These are phyloP conservation scores for Camellia oleifera DNA, from an alignment of 179 eudicot genomes.

Conservation along the genomic window DNA sequence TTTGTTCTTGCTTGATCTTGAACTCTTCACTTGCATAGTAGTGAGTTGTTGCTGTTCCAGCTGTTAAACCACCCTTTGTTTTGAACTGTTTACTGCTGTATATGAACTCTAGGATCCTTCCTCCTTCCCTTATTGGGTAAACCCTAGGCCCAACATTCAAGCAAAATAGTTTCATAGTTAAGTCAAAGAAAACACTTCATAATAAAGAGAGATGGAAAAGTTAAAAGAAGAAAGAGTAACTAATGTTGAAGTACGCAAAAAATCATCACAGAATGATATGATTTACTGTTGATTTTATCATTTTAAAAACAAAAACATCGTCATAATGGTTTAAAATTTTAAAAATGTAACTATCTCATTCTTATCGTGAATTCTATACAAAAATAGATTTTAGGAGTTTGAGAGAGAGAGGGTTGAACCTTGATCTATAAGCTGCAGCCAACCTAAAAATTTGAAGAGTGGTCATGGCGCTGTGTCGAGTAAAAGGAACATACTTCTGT, in stretches of 20 bases:
- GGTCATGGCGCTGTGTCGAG: constrained; percentile 60
- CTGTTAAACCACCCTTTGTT: constrained; percentile 60
- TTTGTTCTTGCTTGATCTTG: constrained; percentile 45
- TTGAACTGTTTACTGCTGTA: constrained; percentile 64
- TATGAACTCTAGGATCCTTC: constrained; percentile 61
- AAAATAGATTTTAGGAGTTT: neutral
- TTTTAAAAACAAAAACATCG: no score
- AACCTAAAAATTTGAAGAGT: constrained; percentile 60
- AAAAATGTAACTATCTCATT: no score
- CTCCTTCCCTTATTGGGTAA: constrained; percentile 59
- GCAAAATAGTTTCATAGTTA: neutral
- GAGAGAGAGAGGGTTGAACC: constrained; percentile 29
- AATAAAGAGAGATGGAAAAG: no score
- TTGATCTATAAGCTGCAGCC: constrained; percentile 79
- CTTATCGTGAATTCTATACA: neutral
- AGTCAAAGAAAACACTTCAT: no score
- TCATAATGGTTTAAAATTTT: no score
- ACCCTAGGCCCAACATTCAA: constrained; percentile 28
- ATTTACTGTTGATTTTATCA: no score
- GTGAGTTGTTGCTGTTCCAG: constrained; percentile 80
- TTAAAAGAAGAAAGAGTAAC: no score
- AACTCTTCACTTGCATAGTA: constrained; percentile 62
- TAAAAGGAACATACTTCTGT: constrained; percentile 69
- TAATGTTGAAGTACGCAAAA: no score
- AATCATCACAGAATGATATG: no score